These are phyloP conservation scores for Chrysophaeum taylorii DNA, from an alignment of 352 stramenopile genomes.

Conservation along the genomic window DNA sequence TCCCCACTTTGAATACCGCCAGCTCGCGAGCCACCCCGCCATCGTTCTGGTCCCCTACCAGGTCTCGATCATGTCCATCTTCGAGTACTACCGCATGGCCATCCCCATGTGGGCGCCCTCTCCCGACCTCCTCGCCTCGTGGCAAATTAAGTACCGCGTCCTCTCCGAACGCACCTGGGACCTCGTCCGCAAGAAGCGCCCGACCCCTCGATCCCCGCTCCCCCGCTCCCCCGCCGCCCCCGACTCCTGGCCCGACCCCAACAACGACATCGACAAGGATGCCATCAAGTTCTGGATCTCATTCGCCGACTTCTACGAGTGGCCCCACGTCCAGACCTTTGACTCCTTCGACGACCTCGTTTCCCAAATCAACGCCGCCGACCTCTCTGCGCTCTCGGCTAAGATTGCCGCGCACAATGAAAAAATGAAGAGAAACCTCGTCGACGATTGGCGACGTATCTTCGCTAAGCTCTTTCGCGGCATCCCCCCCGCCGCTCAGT, in stretches of 20 bases:
- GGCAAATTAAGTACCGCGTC: constrained; percentile 25
- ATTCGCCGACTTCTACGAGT: constrained; percentile 27
- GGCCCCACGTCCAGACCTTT: constrained; percentile 25
- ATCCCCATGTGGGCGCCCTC: constrained; percentile 26
- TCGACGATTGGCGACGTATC: neutral
- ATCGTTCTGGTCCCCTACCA: constrained; percentile 29
- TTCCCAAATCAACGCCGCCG: neutral
- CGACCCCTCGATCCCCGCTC: constrained; percentile 5
- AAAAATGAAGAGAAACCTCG: constrained; percentile 4
- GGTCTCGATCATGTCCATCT: constrained; percentile 27
- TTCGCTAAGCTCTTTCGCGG: constrained; percentile 19
- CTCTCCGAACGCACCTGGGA: constrained; percentile 25
- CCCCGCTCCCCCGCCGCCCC: neutral
- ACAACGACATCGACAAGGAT: constrained; percentile 21
- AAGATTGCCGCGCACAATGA: constrained; percentile 18
- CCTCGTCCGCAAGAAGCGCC: constrained; percentile 18
- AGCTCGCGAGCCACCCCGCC: constrained; percentile 22
- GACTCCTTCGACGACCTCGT: constrained; percentile 24
- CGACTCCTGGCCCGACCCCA: constrained; percentile 19
- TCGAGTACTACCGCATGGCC: constrained; percentile 29
- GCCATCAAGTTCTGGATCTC: constrained; percentile 22
- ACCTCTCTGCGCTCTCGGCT: neutral
- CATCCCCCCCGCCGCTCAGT: neutral
- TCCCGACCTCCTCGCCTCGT: constrained; percentile 18
- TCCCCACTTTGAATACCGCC: constrained; percentile 24